Base-by-base conservation (phyloP, 208 protist genomes). In the Wallacemonas collosoma region DNA sequence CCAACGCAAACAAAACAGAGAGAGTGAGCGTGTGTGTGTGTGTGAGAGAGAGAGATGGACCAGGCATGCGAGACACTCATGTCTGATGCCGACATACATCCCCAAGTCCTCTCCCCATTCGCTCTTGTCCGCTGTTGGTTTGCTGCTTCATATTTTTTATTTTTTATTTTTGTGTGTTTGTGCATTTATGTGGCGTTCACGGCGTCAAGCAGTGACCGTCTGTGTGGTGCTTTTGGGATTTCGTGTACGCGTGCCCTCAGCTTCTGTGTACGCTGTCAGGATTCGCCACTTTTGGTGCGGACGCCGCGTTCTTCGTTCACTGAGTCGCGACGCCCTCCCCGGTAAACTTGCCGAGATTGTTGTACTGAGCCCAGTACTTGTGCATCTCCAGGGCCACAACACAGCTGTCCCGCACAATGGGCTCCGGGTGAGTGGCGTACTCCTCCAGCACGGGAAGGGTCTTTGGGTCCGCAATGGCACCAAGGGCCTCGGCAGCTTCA, bases 401-500 rank as follows among this genome's bases (percentile, higher is more conserved):
- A 65, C 88, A 94, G 79, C 91, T 96, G 70, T 94, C 89, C 4
- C 89, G 82, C 50, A 94, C 89, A 71, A 96, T 88, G n/a, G 81
- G 81, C 81, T 94, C 91, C 48, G 78, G 55, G 68, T 96, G 91
- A 14, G 65, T 72, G 3, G 87, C 83, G 75, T 92, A 94, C 69
- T 73, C 71, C 80, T 85, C 70, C 39, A 96, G 75, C 54, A 88
- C 78, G 4, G 78, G 72, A 53, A 93, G 72, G 56, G 81, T 83
- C 55, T 56, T 70, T 3, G 87, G 86, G 73, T 93, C 85, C n/a
- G 95, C 96, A 41, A 99, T 98, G 1, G 98, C 95, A 6, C 98
- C 98, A 0, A 99, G 87, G 2, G 98, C 98, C 87, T 99, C 98
- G 8, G 98, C 98, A 15, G 96, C 94, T 86, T 99, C 98, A 73